These are phyloP conservation scores for Epicoccum nigrum DNA, from an alignment of 2,329 filamentous ascomycete species.

Conservation along the genomic window DNA sequence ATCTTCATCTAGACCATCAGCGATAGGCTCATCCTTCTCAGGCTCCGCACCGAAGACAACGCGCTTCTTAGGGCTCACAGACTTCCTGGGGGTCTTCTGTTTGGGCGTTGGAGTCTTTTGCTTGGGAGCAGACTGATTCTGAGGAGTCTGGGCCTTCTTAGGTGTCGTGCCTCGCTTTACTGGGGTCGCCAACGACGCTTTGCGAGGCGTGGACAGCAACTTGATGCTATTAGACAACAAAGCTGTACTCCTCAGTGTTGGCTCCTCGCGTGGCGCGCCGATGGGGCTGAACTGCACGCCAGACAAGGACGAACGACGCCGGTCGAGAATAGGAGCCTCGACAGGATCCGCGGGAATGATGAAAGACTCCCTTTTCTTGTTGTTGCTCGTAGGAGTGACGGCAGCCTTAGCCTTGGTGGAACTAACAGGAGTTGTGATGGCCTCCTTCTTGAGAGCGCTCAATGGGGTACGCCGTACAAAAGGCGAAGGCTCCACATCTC, in stretches of 20 bases:
- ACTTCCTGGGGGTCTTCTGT: slow-evolving; percentile 35
- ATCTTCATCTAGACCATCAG: slow-evolving; percentile 32
- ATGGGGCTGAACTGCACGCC: slow-evolving; percentile 46
- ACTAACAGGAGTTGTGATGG: slow-evolving; percentile 34
- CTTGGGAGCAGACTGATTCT: slow-evolving; percentile 49
- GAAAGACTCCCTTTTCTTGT: slow-evolving; percentile 20
- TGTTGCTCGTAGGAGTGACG: slow-evolving; percentile 31
- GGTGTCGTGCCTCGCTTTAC: slow-evolving; percentile 48
- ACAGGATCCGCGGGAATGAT: slow-evolving; percentile 42
- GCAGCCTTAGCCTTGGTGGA: slow-evolving; percentile 18
- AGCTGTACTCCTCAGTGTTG: slow-evolving; percentile 40
- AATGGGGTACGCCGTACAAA: slow-evolving; percentile 38
- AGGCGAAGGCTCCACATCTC: slow-evolving; percentile 44
- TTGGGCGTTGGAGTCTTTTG: slow-evolving; percentile 48
- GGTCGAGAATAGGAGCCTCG: slow-evolving; percentile 42
- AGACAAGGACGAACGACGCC: slow-evolving; percentile 44
- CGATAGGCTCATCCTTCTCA: slow-evolving; percentile 30
- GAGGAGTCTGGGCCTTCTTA: slow-evolving; percentile 46
- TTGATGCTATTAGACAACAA: slow-evolving; percentile 53
- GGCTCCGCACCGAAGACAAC: slow-evolving; percentile 40
- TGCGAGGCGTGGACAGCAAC: slow-evolving; percentile 56
- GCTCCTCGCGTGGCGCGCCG: slow-evolving; percentile 34
- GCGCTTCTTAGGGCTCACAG: slow-evolving; percentile 42
- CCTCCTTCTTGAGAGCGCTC: slow-evolving; percentile 27
- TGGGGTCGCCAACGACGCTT: slow-evolving; percentile 53